Evolutionary conservation across 805 yeast species (phyloP).

Genomic region (Pichia deserticola): DNA sequence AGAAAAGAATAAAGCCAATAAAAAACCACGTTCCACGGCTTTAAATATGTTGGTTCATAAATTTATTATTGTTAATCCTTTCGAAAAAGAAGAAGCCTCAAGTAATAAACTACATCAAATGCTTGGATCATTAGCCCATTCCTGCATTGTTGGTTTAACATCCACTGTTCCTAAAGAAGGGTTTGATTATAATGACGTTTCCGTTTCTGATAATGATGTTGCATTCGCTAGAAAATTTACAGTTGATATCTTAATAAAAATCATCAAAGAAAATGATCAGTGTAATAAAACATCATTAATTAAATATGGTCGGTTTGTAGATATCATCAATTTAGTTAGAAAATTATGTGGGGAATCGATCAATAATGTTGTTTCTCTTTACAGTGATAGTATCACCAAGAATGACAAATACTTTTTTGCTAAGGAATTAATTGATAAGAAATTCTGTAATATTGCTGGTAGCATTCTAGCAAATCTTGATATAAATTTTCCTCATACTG

Average conservation of each 20-base stretch:
- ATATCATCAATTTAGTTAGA: conserved; percentile 42
- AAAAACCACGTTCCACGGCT: conserved; percentile 70
- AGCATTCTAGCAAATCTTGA: conserved; percentile 59
- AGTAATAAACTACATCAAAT: conserved; percentile 44
- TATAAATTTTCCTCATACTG: conserved; percentile 62
- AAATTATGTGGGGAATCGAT: conserved; percentile 37
- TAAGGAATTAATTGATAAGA: conserved; percentile 60
- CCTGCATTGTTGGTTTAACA: conserved; percentile 55
- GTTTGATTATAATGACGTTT: conserved; percentile 36
- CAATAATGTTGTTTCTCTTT: conserved; percentile 26
- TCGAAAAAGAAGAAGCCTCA: conserved; percentile 27
- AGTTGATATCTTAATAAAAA: conserved; percentile 58
- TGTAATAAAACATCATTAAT: conserved; percentile 32
- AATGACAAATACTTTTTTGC: conserved; percentile 60
- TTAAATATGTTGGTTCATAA: conserved; percentile 72
- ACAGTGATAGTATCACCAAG: conserved; percentile 41
- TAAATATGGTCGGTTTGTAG: conserved; percentile 49
- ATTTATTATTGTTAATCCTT: conserved; percentile 50
- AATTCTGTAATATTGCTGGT: conserved; percentile 50
- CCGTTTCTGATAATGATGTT: conserved; percentile 59
- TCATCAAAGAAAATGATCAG: conserved; percentile 44
- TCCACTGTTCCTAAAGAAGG: conserved; percentile 50
- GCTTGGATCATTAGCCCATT: conserved; percentile 54
- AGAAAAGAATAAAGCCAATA: conserved; percentile 26
- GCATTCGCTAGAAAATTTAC: conserved; percentile 66